A percentile compares a stretch with the other conserved stretches of the same genome.
These are phyloP conservation scores for Yamadazyma paraphyllophila DNA, from an alignment of 805 yeast species.

Conservation along the genomic window DNA sequence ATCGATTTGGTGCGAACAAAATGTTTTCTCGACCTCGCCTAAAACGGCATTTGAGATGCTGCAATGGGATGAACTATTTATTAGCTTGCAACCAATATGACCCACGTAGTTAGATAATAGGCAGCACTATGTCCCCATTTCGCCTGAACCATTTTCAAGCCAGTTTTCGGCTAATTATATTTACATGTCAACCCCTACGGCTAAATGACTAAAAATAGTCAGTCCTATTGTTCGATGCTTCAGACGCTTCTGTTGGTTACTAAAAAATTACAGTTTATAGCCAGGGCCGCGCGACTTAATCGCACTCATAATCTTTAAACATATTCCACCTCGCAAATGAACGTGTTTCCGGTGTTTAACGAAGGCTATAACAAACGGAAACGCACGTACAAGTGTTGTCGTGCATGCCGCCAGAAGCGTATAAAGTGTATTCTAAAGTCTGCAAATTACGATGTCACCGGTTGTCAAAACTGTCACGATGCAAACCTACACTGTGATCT, in stretches of 20 bases:
- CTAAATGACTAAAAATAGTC: no score
- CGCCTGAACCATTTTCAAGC: no score
- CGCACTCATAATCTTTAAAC: not conserved
- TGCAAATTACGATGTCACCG: conserved; percentile 23
- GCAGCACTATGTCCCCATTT: no score
- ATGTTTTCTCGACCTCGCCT: not conserved
- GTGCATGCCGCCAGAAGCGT: conserved; percentile 27
- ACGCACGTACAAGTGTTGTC: conserved; percentile 34
- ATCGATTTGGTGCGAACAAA: not conserved
- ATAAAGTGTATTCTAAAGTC: conserved; percentile 27
- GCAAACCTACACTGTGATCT: conserved; percentile 21
- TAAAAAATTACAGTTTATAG: no score
- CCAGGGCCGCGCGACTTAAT: not conserved
- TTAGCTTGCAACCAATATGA: no score
- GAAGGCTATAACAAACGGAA: conserved; percentile 32
- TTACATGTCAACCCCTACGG: no score
- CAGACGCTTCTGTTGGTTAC: no score
- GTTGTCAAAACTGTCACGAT: conserved; percentile 29
- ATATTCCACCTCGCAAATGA: not conserved
- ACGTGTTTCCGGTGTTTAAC: conserved; percentile 36
- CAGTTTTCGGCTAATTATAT: no score
- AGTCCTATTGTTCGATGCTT: no score
- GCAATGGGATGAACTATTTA: no score
- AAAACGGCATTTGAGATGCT: no score
- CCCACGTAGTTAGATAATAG: no score